Percentiles rank a stretch among this genome's conserved stretches.
These are phyloP conservation scores for Exophiala phaeomuriformis DNA, from an alignment of 2,329 filamentous ascomycete genomes.

Conservation along the genomic window DNA sequence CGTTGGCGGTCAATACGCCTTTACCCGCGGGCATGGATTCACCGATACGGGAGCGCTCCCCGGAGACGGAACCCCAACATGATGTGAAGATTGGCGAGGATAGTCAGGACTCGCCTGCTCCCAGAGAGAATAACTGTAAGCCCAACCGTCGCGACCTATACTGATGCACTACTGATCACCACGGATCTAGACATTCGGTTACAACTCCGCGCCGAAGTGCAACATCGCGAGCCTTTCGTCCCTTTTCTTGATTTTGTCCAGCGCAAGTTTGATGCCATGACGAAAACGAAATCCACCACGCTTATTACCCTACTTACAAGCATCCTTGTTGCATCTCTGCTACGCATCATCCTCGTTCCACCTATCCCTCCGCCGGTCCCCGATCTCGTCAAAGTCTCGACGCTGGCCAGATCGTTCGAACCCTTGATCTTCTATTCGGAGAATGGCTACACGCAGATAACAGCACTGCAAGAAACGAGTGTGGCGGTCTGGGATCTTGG, in stretches of 20 bases:
- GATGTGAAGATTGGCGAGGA: conserved; percentile 20
- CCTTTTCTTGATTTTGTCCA: conserved; percentile 59
- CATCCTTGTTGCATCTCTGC: conserved; percentile 57
- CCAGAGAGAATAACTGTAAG: conserved; percentile 45
- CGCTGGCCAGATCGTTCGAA: conserved; percentile 83
- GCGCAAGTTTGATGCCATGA: conserved; percentile 53
- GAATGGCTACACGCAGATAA: conserved; percentile 76
- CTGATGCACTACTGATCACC: conserved; percentile 17
- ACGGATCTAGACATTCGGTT: conserved; percentile 68
- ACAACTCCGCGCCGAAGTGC: conserved; percentile 76
- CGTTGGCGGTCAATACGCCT: conserved; percentile 51
- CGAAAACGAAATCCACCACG: conserved; percentile 62
- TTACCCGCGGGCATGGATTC: conserved; percentile 49
- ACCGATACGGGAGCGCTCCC: conserved; percentile 51
- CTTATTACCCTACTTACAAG: conserved; percentile 55
- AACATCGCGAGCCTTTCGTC: conserved; percentile 80
- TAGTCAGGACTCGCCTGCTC: conserved; percentile 1
- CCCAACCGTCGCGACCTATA: conserved; percentile 19
- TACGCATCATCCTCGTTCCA: conserved; percentile 63
- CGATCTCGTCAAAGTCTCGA: conserved; percentile 83
- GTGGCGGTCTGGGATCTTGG: conserved; percentile 92
- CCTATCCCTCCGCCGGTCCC: conserved; percentile 61
- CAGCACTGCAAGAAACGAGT: conserved; percentile 81
- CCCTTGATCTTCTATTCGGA: conserved; percentile 93
- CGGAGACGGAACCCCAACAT: conserved; percentile 43